Percentiles rank a stretch among this genome's conserved stretches.
Conservation (phyloP, 1,284 basidiomycete genomes). For the Sparassis latifolia region DNA sequence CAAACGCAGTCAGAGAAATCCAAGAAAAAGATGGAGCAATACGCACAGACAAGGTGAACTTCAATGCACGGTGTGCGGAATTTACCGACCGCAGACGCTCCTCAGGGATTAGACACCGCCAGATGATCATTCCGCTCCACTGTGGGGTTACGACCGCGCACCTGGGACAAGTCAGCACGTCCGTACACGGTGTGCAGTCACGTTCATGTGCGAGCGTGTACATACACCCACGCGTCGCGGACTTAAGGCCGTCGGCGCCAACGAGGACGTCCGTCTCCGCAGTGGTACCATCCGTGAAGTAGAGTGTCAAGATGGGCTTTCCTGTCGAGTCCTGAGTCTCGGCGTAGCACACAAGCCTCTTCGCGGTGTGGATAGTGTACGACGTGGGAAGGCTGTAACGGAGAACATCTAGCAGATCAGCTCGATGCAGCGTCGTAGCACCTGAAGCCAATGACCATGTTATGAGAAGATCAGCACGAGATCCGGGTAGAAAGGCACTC, state of each 20-base stretch:
- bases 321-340: neutral
- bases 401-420: slow-evolving; percentile 14
- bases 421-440: slow-evolving; percentile 13
- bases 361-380: slow-evolving; percentile 27
- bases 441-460: slow-evolving; percentile 5
- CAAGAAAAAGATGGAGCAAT: no score
- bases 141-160: slow-evolving; percentile 25
- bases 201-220: slow-evolving; percentile 17
- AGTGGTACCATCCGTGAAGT: slow-evolving; percentile 31
- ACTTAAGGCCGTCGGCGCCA: slow-evolving; percentile 40
- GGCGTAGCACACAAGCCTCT: slow-evolving; percentile 23
- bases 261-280: slow-evolving; percentile 34
- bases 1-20: neutral
- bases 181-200: slow-evolving; percentile 5
- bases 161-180: slow-evolving; percentile 3
- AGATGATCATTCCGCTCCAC: slow-evolving; percentile 39
- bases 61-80: slow-evolving; percentile 28
- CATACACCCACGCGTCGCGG: slow-evolving; percentile 30
- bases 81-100: slow-evolving; percentile 25
- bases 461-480: neutral
- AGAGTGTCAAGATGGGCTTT: slow-evolving; percentile 11
- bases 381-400: slow-evolving; percentile 17
- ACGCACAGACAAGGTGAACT: slow-evolving; percentile 11
- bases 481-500: neutral
- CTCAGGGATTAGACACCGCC: slow-evolving; percentile 30